Evolutionary conservation across 371 early-diverging fungal genomes (phyloP), one percentile per base, ranked within the genome.

Genomic region (Dichotomocladium elegans): DNA sequence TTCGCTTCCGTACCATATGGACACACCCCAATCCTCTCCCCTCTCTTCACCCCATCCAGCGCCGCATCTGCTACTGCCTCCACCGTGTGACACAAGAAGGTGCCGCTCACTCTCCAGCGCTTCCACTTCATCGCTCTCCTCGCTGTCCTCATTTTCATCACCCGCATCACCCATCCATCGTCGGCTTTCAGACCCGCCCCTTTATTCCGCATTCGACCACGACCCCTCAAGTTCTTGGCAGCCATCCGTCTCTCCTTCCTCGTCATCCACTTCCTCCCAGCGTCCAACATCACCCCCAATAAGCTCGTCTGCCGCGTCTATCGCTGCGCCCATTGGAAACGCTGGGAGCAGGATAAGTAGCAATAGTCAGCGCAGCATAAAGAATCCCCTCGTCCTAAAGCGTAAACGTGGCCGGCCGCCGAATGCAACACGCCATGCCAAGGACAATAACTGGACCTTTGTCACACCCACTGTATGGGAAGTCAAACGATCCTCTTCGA

Each of bases 391-490:
- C 15, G 49, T 62, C 27, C 48, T 55, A 27, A 67, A 68, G 42
- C 58, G 72, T 33, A 69, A 68, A 55, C 60, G 76, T 52, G 76
- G 76, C 7, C 56, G 76, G 28, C 76, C 76, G 10, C 68, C 72
- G 34, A 71, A 69, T 55, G 57, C 66, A 22, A 47, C 63, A 17
- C 59, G 66, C 9, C 66, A 66, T 15, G 49, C 62, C 14, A 51
- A 41, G 25, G 51, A 54, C 37, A 63, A 66, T 26, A 56, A 55
- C 25, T 64, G 57, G 57, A 64, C 65, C 0, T 66, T 66, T 57
- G 59, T 66, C 21, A 66, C 66, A 7, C 66, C 66, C 3, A 66
- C 66, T 8, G 66, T 66, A 8, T 66, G 66, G 62, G 66, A 66
- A 17, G 66, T 66, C 25, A 61, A 57, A 30, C 51, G 57, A 31